Conservation (phyloP, 2,329 filamentous ascomycete species). For the Xylariaceae sp. region DNA sequence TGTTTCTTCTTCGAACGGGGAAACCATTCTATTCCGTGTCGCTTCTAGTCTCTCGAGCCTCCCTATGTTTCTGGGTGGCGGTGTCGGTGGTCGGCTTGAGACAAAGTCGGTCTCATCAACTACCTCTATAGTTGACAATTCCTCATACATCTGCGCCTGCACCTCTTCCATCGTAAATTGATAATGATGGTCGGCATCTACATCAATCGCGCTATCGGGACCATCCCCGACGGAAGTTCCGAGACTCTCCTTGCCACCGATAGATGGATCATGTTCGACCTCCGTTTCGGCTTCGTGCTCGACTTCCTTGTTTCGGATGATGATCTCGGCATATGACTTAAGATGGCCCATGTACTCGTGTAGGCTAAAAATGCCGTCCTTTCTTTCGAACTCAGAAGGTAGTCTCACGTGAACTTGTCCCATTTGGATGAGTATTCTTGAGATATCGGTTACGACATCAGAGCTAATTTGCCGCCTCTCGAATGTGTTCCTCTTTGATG, state of each 20-base stretch:
- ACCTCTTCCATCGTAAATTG: constrained; percentile 14
- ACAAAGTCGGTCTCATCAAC: constrained; percentile 19
- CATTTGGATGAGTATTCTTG: constrained; percentile 33
- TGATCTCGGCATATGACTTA: constrained; percentile 53
- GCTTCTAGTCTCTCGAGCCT: constrained; percentile 27
- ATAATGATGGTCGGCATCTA: constrained; percentile 26
- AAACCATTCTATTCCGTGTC: constrained; percentile 22
- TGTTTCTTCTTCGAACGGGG: constrained; percentile 21
- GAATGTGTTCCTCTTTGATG: constrained; percentile 20
- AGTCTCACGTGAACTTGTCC: constrained; percentile 29
- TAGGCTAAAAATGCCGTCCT: constrained; percentile 65
- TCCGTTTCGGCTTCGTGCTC: constrained; percentile 13
- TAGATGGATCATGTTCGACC: constrained; percentile 23
- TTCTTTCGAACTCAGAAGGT: constrained; percentile 52
- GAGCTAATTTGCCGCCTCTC: constrained; percentile 19
- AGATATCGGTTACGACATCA: constrained; percentile 29
- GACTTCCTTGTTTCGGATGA: constrained; percentile 21
- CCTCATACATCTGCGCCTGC: constrained; percentile 16
- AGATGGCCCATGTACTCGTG: constrained; percentile 67
- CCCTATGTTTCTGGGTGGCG: constrained; percentile 31
- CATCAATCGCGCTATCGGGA: constrained; percentile 40
- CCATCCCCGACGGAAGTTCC: constrained; percentile 33
- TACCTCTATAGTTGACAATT: constrained; percentile 26
- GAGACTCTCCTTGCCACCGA: constrained; percentile 25
- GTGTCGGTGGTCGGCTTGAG: constrained; percentile 30